Evolutionary conservation across 345 rosid genomes (phyloP), one percentile per base, ranked within the genome.

Genomic region (Schrenkiella parvula): DNA sequence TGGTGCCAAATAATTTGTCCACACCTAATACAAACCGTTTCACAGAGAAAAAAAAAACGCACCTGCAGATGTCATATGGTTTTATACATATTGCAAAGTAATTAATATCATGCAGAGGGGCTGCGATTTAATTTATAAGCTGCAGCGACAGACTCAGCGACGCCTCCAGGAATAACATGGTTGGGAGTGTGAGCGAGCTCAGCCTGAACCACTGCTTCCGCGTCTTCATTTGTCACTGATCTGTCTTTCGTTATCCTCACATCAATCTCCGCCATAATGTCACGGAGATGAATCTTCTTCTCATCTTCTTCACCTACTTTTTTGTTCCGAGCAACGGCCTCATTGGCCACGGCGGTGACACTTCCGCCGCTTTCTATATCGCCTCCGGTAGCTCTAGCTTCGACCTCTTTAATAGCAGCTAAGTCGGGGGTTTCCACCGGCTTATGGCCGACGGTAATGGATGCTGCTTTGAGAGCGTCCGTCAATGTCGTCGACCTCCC

Each of bases 351-450:
- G 2, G 75, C 19, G 6, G 79, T 6, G 19, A 63, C 34, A 56
- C 79, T 15, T 14, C 51, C 70, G 0, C 7, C 34, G 0, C 8
- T 9, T 8, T 73, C 55, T 1, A 10, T 32, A 1, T 55, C 17
- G 2, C 28, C 52, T 15, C 65, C 71, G 4, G 58, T 38, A 55
- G 66, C 66, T 13, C 75, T 55, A 1, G 71, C 0, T 56, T 76
- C 71, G 6, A 76, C 66, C 39, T 63, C 80, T 64, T 70, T 63
- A 21, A 76, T 70, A 43, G 80, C 80, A 11, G 80, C 80, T 0
- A 70, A 14, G 51, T 76, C 75, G 7, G 66, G 46, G 0, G 60
- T 47, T 55, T 76, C 80, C 37, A 76, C 75, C 7, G 71, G 75
- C 17, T 76, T 76, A 2, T 46, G 19, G 2, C 75, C 75, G 0